A percentile compares a stretch with the other conserved stretches of the same genome.
Conservation (phyloP, 2,329 filamentous ascomycete species). For the Epicoccum sorghinum region DNA sequence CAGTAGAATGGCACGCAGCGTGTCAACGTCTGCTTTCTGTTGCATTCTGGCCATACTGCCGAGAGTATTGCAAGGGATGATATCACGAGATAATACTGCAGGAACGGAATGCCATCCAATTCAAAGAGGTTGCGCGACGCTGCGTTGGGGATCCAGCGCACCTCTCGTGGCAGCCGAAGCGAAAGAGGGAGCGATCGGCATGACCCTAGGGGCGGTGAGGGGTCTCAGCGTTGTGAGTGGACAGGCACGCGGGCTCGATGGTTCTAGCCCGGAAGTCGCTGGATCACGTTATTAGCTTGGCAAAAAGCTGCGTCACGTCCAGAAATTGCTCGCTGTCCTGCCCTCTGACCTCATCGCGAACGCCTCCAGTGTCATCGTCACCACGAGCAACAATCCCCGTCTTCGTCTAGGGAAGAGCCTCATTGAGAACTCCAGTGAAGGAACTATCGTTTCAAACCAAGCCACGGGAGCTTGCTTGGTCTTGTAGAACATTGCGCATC, state of each 20-base stretch:
- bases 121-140: slow-evolving; percentile 11
- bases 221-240: slow-evolving; percentile 12
- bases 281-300: slow-evolving; percentile 41
- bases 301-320: slow-evolving; percentile 37
- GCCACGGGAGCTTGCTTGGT: slow-evolving; percentile 10
- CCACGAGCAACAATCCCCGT: slow-evolving; percentile 36
- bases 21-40: background rate
- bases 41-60: slow-evolving; percentile 1
- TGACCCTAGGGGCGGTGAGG: slow-evolving; percentile 7
- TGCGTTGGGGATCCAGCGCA: slow-evolving; percentile 11
- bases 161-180: slow-evolving; percentile 28
- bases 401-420: slow-evolving; percentile 34
- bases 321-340: slow-evolving; percentile 41
- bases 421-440: slow-evolving; percentile 27
- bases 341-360: slow-evolving; percentile 47
- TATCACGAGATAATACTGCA: slow-evolving; percentile 15
- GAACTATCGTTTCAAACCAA: slow-evolving; percentile 13
- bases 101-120: slow-evolving; percentile 18
- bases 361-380: slow-evolving; percentile 43
- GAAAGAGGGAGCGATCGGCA: slow-evolving; percentile 31
- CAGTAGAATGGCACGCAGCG: background rate
- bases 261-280: slow-evolving; percentile 22
- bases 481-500: slow-evolving; percentile 18
- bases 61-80: slow-evolving; percentile 8
- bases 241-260: background rate